A percentile compares a stretch with the other conserved stretches of the same genome.
phyloP scores from a whole-genome alignment of 495 filamentous ascomycete genomes.

The Neurospora sp. region DNA sequence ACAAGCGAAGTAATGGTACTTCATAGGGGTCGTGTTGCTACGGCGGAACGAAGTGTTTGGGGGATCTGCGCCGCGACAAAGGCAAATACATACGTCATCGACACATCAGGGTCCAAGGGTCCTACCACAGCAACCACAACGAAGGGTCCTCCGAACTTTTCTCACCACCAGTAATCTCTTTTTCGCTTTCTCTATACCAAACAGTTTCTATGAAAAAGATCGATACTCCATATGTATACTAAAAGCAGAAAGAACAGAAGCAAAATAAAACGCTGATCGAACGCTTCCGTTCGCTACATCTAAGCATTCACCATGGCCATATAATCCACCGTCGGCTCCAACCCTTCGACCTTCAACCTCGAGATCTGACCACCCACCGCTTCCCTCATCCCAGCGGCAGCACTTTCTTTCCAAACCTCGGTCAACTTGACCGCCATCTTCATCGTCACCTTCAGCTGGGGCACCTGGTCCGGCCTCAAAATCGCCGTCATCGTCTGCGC shows the following conservation, averaged over 20 bases:
- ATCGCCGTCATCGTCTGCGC: conserved; percentile 47
- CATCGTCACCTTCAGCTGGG: conserved; percentile 11
- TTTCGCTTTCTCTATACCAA: background rate
- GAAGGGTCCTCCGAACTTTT: background rate
- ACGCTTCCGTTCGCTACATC: background rate
- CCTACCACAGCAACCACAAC: background rate
- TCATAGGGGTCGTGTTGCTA: background rate
- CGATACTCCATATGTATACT: background rate
- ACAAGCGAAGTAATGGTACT: background rate
- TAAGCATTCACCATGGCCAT: conserved; percentile 17
- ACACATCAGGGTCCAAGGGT: background rate
- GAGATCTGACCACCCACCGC: background rate
- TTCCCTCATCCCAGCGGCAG: background rate
- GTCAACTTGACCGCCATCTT: conserved; percentile 7
- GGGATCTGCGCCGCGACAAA: background rate
- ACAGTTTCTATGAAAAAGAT: background rate
- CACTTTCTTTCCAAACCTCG: conserved; percentile 12
- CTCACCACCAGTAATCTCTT: background rate
- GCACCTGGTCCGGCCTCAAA: conserved; percentile 26
- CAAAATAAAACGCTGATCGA: background rate
- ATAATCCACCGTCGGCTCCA: conserved; percentile 17
- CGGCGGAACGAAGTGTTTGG: background rate
- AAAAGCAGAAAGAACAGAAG: background rate
- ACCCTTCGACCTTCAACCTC: background rate
- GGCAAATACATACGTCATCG: background rate